Conservation (phyloP, 2,329 filamentous ascomycete genomes). For the Didymosphaeria variabile region DNA sequence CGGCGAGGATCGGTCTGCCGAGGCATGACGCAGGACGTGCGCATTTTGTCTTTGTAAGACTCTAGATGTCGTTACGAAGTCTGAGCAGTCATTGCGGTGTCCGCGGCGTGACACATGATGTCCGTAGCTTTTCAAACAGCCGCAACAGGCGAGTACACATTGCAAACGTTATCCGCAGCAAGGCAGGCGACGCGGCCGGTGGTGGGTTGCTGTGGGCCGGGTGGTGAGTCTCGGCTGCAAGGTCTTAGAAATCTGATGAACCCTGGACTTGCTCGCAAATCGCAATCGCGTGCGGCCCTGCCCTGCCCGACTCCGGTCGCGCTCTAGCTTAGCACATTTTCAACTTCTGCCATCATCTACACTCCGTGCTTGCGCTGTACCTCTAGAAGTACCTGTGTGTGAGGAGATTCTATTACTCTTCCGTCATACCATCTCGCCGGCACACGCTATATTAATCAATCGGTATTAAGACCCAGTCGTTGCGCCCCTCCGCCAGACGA, state of each 20-base stretch:
- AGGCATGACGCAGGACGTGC: conserved; percentile 11
- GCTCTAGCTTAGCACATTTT: conserved; percentile 13
- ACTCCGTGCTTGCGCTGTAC: background rate
- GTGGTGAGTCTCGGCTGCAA: conserved; percentile 18
- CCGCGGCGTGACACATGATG: background rate
- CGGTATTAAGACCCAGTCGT: conserved; percentile 23
- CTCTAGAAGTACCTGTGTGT: conserved; percentile 5
- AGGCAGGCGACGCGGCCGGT: background rate
- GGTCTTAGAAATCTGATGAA: conserved; percentile 20
- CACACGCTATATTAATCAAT: conserved; percentile 28
- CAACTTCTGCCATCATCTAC: background rate
- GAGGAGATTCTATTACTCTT: background rate
- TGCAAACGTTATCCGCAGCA: conserved; percentile 4
- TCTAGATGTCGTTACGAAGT: background rate
- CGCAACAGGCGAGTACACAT: conserved; percentile 7
- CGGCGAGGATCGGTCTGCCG: conserved; percentile 1
- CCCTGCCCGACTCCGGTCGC: conserved; percentile 12
- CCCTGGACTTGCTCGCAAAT: conserved; percentile 20
- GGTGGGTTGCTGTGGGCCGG: conserved; percentile 10
- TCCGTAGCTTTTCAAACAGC: background rate
- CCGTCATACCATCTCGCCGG: conserved; percentile 10
- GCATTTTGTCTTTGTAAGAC: background rate
- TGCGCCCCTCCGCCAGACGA: conserved; percentile 23
- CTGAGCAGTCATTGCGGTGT: background rate
- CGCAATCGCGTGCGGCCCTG: conserved; percentile 18